Conservation (phyloP, 345 rosid genomes). For the Populus deltoides region DNA sequence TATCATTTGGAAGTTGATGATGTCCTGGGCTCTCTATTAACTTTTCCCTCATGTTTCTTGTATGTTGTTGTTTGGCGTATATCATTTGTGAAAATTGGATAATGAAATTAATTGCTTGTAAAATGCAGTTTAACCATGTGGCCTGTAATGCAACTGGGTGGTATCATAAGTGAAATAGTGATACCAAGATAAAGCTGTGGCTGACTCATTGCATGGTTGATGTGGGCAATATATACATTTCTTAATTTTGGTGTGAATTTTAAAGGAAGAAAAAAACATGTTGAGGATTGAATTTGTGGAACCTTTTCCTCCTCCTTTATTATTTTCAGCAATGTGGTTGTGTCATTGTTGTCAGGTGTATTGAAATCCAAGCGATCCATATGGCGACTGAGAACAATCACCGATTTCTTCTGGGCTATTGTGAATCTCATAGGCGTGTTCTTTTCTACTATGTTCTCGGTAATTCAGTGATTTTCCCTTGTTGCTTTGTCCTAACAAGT, state of each 20-base stretch:
- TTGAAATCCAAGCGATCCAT: slow-evolving; percentile 54
- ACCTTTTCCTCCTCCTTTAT: not conserved
- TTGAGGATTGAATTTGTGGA: not conserved
- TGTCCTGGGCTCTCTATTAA: not conserved
- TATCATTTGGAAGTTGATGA: not conserved
- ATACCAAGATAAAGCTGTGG: not conserved
- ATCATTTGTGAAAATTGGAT: not conserved
- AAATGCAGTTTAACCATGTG: not conserved
- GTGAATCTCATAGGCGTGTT: slow-evolving; percentile 56
- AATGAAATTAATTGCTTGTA: not conserved
- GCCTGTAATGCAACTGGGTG: not conserved
- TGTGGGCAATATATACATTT: too few species aligned
- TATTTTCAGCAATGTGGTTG: not conserved
- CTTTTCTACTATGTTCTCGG: slow-evolving; percentile 73
- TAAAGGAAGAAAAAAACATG: not conserved
- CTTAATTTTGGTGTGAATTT: not conserved
- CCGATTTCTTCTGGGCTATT: slow-evolving; percentile 70
- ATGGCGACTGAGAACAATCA: slow-evolving; percentile 64
- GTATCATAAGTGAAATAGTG: not conserved
- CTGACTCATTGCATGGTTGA: not conserved
- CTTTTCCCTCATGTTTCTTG: too few species aligned
- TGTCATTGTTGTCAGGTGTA: slow-evolving; percentile 31
- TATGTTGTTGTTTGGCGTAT: not conserved
- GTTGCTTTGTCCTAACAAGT: not conserved
- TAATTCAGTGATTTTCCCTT: slow-evolving; percentile 19